phyloP scores from a whole-genome alignment of 495 filamentous ascomycete species.

The Trichocladium uniseriatum region DNA sequence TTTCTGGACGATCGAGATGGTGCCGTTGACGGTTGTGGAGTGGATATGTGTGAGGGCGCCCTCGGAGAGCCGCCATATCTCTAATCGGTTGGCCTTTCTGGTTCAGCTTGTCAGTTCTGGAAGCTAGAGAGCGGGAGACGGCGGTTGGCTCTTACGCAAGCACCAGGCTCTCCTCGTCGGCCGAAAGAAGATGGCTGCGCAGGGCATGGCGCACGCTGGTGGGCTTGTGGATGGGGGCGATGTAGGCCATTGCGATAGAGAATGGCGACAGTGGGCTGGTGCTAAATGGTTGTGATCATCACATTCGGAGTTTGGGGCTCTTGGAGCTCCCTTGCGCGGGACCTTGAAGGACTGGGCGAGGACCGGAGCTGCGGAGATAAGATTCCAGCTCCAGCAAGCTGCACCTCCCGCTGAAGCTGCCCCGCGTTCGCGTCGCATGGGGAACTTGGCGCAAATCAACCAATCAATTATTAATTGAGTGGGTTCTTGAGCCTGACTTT shows the following conservation, averaged over 20 bases:
- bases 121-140: slow-evolving; percentile 4
- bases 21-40: slow-evolving; percentile 66
- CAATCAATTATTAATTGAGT: background rate
- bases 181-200: slow-evolving; percentile 61
- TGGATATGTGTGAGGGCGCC: slow-evolving; percentile 40
- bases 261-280: background rate
- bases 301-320: slow-evolving; percentile 16
- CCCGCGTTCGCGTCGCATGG: slow-evolving; percentile 15
- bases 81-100: slow-evolving; percentile 86
- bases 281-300: background rate
- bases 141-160: slow-evolving; percentile 58
- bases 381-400: background rate
- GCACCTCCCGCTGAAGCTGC: slow-evolving; percentile 2
- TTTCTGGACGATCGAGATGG: slow-evolving; percentile 74
- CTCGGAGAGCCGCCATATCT: slow-evolving; percentile 57
- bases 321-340: background rate
- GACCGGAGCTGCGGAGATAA: slow-evolving; percentile 13
- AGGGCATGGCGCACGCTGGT: slow-evolving; percentile 84
- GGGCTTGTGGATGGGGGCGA: slow-evolving; percentile 86
- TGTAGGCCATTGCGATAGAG: slow-evolving; percentile 65
- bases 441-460: background rate
- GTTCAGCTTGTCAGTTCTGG: background rate
- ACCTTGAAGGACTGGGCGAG: background rate
- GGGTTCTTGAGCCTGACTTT: background rate
- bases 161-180: slow-evolving; percentile 71